Conservation (phyloP, 331 rosid genomes). For the Acacia pycnantha region DNA sequence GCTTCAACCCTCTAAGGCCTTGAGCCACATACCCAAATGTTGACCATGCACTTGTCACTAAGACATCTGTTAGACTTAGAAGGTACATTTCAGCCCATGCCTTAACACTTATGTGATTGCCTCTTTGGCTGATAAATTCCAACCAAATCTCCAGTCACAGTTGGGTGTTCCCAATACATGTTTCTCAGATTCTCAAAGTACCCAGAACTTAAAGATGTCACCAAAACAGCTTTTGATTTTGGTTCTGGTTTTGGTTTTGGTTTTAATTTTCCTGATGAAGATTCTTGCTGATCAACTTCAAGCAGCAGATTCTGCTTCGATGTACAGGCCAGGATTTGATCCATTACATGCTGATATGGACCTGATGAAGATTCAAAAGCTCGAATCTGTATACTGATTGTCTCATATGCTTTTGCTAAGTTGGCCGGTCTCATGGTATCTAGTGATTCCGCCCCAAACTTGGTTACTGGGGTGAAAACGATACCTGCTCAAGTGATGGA, state of each 20-base stretch:
- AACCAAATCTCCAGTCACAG: constrained; percentile 45
- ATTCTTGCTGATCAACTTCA: constrained; percentile 31
- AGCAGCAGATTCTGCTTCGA: constrained; percentile 54
- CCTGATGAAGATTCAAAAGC: constrained; percentile 47
- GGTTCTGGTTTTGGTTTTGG: constrained; percentile 33
- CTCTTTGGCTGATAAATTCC: constrained; percentile 53
- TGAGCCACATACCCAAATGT: constrained; percentile 76
- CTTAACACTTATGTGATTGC: constrained; percentile 43
- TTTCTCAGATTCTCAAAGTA: constrained; percentile 49
- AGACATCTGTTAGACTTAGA: constrained; percentile 46
- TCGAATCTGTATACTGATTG: constrained; percentile 63
- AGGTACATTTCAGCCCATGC: constrained; percentile 77
- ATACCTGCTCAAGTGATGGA: too few relatives aligned
- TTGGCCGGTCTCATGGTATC: too few relatives aligned
- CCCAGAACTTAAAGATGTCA: constrained; percentile 55
- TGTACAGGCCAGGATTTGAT: constrained; percentile 61
- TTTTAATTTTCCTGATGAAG: constrained; percentile 28
- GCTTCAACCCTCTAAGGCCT: constrained; percentile 73
- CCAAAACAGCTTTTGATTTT: constrained; percentile 46
- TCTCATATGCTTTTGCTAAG: too few relatives aligned
- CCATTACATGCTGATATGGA: constrained; percentile 52
- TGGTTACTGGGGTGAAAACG: too few relatives aligned
- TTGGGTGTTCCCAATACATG: constrained; percentile 54
- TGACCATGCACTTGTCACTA: constrained; percentile 71
- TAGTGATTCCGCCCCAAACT: too few relatives aligned